Conservation (phyloP, 2,329 filamentous ascomycete genomes). For the Penicillium palitans region DNA sequence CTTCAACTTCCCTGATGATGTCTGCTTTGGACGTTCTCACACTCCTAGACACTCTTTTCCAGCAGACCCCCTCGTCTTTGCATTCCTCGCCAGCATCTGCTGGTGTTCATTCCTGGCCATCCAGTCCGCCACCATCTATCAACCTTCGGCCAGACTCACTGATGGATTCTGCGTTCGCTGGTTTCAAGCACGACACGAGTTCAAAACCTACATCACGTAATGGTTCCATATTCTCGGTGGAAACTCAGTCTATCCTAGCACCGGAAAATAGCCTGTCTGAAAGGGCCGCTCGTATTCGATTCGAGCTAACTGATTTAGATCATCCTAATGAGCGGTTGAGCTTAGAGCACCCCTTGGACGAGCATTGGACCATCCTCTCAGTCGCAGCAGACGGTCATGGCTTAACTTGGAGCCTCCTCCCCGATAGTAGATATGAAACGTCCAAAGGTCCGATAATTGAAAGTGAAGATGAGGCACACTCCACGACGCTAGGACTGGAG, state of each 20-base stretch:
- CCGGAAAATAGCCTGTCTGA: conserved; percentile 31
- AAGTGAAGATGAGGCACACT: conserved; percentile 46
- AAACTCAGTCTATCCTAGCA: conserved; percentile 30
- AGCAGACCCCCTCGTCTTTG: conserved; percentile 40
- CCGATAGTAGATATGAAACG: conserved; percentile 55
- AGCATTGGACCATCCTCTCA: conserved; percentile 80
- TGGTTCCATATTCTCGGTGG: conserved; percentile 34
- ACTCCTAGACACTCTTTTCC: conserved; percentile 79
- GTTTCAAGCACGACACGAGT: conserved; percentile 30
- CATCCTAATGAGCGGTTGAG: conserved; percentile 52
- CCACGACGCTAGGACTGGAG: conserved; percentile 58
- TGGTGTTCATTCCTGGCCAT: conserved; percentile 26
- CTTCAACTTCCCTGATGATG: conserved; percentile 69
- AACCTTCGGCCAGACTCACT: conserved; percentile 24
- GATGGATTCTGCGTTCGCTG: conserved; percentile 36
- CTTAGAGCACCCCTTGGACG: conserved; percentile 73
- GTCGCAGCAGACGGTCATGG: conserved; percentile 70
- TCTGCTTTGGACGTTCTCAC: conserved; percentile 77
- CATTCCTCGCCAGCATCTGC: conserved; percentile 32
- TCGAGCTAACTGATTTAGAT: conserved; percentile 42
- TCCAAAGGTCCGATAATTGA: conserved; percentile 61
- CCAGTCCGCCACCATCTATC: conserved; percentile 19
- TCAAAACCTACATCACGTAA: conserved; percentile 27
- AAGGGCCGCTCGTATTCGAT: conserved; percentile 43
- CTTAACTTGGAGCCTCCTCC: conserved; percentile 65